Evolutionary conservation across 2,329 filamentous ascomycete species (phyloP).

Genomic region (Grosmannia huntii): DNA sequence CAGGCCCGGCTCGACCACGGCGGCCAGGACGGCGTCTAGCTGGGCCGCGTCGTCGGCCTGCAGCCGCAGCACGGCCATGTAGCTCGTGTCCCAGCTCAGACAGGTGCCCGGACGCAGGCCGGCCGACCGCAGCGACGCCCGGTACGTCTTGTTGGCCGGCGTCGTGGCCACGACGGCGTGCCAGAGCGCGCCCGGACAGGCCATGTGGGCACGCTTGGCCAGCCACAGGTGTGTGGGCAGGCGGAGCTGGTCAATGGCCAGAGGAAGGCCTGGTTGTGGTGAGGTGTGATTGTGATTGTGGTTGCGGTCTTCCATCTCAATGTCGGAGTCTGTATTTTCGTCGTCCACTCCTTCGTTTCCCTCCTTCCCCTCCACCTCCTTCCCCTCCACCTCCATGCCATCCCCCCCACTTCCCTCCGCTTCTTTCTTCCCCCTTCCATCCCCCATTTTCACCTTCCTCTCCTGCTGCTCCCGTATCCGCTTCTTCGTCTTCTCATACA

Average conservation of each 20-base stretch:
- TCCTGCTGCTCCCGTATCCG: slow-evolving; percentile 14
- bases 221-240: slow-evolving; percentile 91
- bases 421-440: neutral
- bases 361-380: no score
- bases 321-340: no score
- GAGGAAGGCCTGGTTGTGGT: slow-evolving; percentile 49
- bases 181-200: slow-evolving; percentile 70
- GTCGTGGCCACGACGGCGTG: slow-evolving; percentile 75
- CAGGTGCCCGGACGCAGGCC: slow-evolving; percentile 59
- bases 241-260: slow-evolving; percentile 84
- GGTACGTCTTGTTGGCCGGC: slow-evolving; percentile 80
- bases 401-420: neutral
- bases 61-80: slow-evolving; percentile 74
- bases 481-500: slow-evolving; percentile 18
- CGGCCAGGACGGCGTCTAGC: slow-evolving; percentile 6
- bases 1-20: slow-evolving; percentile 8
- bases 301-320: neutral
- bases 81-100: slow-evolving; percentile 79
- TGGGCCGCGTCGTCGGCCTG: slow-evolving; percentile 35
- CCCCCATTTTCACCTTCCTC: neutral
- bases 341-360: no score
- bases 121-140: slow-evolving; percentile 71
- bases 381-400: neutral
- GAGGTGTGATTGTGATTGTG: neutral
- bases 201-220: slow-evolving; percentile 84